Conservation (phyloP, 495 filamentous ascomycete species). For the Penicillium waksmanii region DNA sequence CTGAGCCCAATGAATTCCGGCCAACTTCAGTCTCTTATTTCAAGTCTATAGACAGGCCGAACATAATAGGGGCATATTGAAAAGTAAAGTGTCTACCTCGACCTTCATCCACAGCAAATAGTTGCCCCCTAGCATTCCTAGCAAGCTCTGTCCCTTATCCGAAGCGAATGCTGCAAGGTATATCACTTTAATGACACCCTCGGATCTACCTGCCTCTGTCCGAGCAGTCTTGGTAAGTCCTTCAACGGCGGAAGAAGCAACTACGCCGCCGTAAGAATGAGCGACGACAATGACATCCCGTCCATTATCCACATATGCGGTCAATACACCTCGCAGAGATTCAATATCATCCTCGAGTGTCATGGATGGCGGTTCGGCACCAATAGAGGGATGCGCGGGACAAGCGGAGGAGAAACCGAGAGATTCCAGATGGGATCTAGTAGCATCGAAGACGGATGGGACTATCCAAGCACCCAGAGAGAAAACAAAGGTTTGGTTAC, state of each 20-base stretch:
- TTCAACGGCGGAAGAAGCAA: constrained; percentile 46
- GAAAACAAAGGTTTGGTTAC: constrained; percentile 49
- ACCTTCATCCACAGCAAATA: constrained; percentile 33
- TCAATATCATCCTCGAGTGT: constrained; percentile 39
- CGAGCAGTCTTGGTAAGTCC: constrained; percentile 40
- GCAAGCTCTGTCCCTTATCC: constrained; percentile 31
- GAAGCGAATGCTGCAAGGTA: constrained; percentile 45
- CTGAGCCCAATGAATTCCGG: too few species aligned
- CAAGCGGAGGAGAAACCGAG: constrained; percentile 39
- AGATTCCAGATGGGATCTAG: constrained; percentile 36
- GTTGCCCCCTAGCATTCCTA: constrained; percentile 32
- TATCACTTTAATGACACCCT: constrained; percentile 45
- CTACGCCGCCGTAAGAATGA: constrained; percentile 56
- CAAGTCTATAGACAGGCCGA: too few species aligned
- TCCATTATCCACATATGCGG: constrained; percentile 37
- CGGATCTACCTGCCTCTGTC: constrained; percentile 30
- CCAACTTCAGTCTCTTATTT: too few species aligned
- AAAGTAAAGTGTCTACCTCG: constrained; percentile 21
- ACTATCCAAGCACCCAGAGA: constrained; percentile 53
- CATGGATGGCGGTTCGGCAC: constrained; percentile 44
- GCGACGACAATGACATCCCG: constrained; percentile 51
- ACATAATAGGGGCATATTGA: background rate
- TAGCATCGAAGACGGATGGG: constrained; percentile 35
- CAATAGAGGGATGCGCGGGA: constrained; percentile 47
- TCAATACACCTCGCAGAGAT: constrained; percentile 29